Evolutionary conservation across 345 rosid species (phyloP), one percentile per base, ranked within the genome.

Genomic region (Euclidium syriacum): DNA sequence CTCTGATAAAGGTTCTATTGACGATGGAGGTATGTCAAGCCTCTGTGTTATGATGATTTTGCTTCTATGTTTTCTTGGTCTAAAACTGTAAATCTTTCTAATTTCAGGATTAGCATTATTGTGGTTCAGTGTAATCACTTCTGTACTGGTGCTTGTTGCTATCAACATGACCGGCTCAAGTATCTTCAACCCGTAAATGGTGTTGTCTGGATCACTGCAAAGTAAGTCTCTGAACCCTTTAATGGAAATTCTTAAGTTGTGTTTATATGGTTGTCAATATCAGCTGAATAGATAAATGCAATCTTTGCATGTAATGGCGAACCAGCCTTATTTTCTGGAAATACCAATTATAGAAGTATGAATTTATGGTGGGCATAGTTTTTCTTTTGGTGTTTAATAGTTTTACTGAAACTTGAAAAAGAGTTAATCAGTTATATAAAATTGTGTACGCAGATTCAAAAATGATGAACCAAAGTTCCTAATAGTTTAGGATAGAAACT

Each of bases 171-270:
- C 80, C 19, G 85, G 85, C 62, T 81, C 97, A 59, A 74, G 85
- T 79, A 78, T 87, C 68, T 94, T 94, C 85, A 90, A 90, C 74
- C 97, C 99, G 71, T 94, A 79, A 84, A 27, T 42, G 70, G 67
- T 43, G 36, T 51, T 48, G 43, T 36, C 32, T 48, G 49, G 38
- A 57, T 62, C 67, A 55, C 60, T 63, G n/a, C 58, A 59, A 63
- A 44, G 86, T 80, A 78, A 78, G 58, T 68, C 47, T 77, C 71
- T 26, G 48, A 51, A 58, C 63, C 36, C 23, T 16, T 11, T 46
- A 29, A 59, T 60, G 64, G 25, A 20, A 52, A 35, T 12, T 10
- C 32, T 19, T 42, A 14, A 26, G 27, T 42, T 32, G 26, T 59
- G 20, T 22, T 30, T 30, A 3, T 29, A 3, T 29, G 11, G 42